Percentiles rank a stretch among this genome's conserved stretches.
phyloP scores from a whole-genome alignment of 1,284 basidiomycete genomes.

The Apiotrichum mycotoxinovorans region DNA sequence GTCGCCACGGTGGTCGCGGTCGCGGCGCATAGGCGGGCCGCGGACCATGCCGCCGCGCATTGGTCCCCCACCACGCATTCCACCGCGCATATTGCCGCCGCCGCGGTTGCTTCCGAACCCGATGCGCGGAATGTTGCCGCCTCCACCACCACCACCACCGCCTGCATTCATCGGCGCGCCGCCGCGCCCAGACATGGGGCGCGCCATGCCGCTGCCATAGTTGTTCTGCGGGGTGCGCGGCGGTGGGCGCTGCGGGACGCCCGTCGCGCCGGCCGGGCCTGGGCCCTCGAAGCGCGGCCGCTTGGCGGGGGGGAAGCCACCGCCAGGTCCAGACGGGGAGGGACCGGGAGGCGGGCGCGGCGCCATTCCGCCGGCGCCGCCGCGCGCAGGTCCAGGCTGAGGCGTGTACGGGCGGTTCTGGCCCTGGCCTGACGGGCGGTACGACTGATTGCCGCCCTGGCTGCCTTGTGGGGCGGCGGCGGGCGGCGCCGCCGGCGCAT shows the following conservation, averaged over 20 bases:
- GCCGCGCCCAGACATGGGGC: slow-evolving; percentile 42
- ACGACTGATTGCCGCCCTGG: slow-evolving; percentile 14
- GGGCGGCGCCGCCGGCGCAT: not conserved
- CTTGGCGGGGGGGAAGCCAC: slow-evolving; percentile 56
- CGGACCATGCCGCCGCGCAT: slow-evolving; percentile 17
- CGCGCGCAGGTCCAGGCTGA: slow-evolving; percentile 8
- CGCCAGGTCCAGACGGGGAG: slow-evolving; percentile 9
- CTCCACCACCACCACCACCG: slow-evolving; percentile 8
- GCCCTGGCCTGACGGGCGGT: slow-evolving; percentile 18
- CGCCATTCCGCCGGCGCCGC: not conserved
- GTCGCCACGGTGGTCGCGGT: slow-evolving; percentile 4
- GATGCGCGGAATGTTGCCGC: slow-evolving; percentile 13
- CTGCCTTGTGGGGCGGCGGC: not conserved
- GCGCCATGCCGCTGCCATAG: slow-evolving; percentile 14
- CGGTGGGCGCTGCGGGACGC: slow-evolving; percentile 24
- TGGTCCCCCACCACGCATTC: slow-evolving; percentile 14
- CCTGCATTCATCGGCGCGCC: not conserved
- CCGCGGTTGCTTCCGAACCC: slow-evolving; percentile 44
- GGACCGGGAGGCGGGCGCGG: slow-evolving; percentile 10
- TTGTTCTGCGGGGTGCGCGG: slow-evolving; percentile 5
- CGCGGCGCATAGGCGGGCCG: slow-evolving; percentile 8
- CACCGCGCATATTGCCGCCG: slow-evolving; percentile 50
- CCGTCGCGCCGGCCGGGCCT: slow-evolving; percentile 15
- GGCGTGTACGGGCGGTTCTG: slow-evolving; percentile 36
- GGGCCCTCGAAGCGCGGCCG: slow-evolving; percentile 77